Evolutionary conservation across 805 yeast genomes (phyloP), one percentile per base, ranked within the genome.

Genomic region (Yarrowia divulgata): DNA sequence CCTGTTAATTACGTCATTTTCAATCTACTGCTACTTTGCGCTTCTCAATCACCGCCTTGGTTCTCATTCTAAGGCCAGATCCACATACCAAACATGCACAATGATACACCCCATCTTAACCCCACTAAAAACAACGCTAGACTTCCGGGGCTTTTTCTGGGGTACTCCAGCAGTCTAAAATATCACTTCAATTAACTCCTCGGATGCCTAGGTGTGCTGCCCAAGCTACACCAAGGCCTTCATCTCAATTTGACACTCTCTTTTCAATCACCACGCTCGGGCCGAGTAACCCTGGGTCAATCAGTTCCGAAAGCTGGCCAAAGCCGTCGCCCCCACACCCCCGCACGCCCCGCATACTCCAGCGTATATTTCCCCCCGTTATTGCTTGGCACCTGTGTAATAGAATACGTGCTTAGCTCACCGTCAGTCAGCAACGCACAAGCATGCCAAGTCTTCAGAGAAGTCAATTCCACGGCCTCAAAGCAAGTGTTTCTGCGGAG

Each of bases 351-450:
- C 48, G 48, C 48, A 18, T 45, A 12, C 29, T 19, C 48, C 48
- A 45, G 45, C 48, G 29, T 45, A 19, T 45, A 45, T 45, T 45
- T 6, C 19, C 23, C 34, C 34, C 34, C 50, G 34, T 46, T 23
- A 23, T 46, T 19, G 32, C 50, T 46, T 46, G 50, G 50, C 50
- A 46, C 8, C 16, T 23, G 3, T 12, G 50, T 46, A 8, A 6
- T 1, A 23, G 12, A 6, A 10, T 12, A 46, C 48, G 29, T 45
- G 50, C 50, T 46, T 46, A 46, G 50, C 34, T 23, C 50, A 23
- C 50, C n/a, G 50, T 46, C 50, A 46, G 50, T 46, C 50, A 46
- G 50, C 29, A 23, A 23, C 29, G 29, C 29, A 23, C 29, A 23
- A 23, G 29, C 34, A 46, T 46, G 50, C 50, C 50, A 46, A 46